A percentile compares a stretch with the other conserved stretches of the same genome.
Conservation (phyloP, 2,329 filamentous ascomycete species). For the Cercospora sp. region DNA sequence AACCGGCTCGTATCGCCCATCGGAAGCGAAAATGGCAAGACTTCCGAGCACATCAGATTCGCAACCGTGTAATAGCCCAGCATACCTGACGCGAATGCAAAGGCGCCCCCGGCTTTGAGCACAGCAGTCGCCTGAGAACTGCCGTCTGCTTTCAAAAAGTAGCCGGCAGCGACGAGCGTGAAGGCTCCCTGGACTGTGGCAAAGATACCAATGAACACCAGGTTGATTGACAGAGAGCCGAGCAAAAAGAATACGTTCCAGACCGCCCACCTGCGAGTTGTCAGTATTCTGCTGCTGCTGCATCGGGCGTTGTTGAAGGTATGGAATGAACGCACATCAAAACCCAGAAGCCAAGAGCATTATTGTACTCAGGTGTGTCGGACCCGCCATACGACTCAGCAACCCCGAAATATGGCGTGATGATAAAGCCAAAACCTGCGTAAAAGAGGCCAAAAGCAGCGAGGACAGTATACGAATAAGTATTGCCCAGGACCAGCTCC, state of each 20-base stretch:
- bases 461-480: conserved; percentile 54
- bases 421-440: conserved; percentile 51
- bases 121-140: conserved; percentile 39
- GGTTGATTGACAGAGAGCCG: conserved; percentile 48
- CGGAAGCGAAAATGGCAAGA: conserved; percentile 42
- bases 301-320: not conserved
- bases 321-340: conserved; percentile 38
- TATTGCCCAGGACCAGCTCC: conserved; percentile 56
- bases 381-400: conserved; percentile 46
- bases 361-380: conserved; percentile 48
- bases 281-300: conserved; percentile 5
- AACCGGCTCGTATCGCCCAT: conserved; percentile 47
- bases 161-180: conserved; percentile 46
- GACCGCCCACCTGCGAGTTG: conserved; percentile 44
- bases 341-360: conserved; percentile 54
- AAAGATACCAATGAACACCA: conserved; percentile 53
- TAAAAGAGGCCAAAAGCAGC: conserved; percentile 59
- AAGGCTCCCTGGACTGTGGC: conserved; percentile 51
- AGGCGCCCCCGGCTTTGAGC: conserved; percentile 49
- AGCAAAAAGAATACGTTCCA: conserved; percentile 51
- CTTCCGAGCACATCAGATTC: conserved; percentile 46
- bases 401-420: conserved; percentile 52
- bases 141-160: conserved; percentile 51
- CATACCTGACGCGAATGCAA: conserved; percentile 50
- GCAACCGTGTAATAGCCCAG: conserved; percentile 50